phyloP scores from a whole-genome alignment of 805 yeast species.

The Pichia paraexigua region DNA sequence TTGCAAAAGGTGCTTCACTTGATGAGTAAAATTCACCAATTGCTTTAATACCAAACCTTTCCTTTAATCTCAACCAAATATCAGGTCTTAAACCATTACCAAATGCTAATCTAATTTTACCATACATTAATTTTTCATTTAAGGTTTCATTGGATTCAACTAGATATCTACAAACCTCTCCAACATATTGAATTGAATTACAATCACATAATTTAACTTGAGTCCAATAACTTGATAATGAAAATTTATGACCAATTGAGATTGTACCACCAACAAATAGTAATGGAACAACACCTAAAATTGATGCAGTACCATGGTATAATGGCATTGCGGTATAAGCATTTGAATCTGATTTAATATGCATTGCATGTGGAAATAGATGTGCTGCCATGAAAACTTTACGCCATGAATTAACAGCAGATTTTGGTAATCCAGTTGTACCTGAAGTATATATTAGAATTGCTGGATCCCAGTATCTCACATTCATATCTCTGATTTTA shows the following conservation, averaged over 20 bases:
- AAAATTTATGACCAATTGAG: constrained; percentile 73
- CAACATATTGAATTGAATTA: constrained; percentile 86
- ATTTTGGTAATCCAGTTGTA: constrained; percentile 90
- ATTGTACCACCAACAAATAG: constrained; percentile 60
- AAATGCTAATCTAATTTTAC: constrained; percentile 55
- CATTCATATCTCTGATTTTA: constrained; percentile 47
- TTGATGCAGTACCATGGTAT: constrained; percentile 90
- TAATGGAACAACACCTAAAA: constrained; percentile 69
- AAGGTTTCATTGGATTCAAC: constrained; percentile 33
- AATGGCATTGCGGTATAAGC: constrained; percentile 92
- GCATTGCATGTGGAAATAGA: constrained; percentile 62
- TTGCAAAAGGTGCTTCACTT: constrained; percentile 86
- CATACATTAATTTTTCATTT: constrained; percentile 20
- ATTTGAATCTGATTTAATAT: constrained; percentile 43
- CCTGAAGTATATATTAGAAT: constrained; percentile 86
- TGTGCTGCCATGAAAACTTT: constrained; percentile 66
- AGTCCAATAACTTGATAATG: constrained; percentile 82
- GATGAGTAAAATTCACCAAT: constrained; percentile 92
- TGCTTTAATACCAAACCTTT: constrained; percentile 62
- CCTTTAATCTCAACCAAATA: constrained; percentile 76
- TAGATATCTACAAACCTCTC: constrained; percentile 87
- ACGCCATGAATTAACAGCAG: constrained; percentile 90
- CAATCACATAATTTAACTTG: constrained; percentile 67
- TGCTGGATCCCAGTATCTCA: constrained; percentile 54
- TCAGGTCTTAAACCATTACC: constrained; percentile 91